Percentiles rank a stretch among this genome's conserved stretches.
phyloP scores from a whole-genome alignment of 2,329 filamentous ascomycete genomes.

The Calonectria pauciramosa region DNA sequence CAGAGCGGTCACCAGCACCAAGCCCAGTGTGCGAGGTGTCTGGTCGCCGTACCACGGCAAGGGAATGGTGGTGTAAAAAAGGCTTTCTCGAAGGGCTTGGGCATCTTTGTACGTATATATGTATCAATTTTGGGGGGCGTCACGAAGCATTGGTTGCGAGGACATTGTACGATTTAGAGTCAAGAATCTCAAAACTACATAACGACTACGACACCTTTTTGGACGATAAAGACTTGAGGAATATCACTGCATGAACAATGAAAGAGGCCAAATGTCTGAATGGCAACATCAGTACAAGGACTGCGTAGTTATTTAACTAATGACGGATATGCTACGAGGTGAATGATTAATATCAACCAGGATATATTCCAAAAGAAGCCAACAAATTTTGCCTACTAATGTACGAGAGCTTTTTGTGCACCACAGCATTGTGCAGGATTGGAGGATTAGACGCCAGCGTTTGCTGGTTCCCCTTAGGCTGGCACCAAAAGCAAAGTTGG shows the following conservation, averaged over 20 bases:
- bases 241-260: conserved; percentile 15
- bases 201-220: conserved; percentile 1
- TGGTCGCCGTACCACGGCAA: conserved; percentile 79
- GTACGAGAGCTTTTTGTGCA: not conserved
- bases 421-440: not conserved
- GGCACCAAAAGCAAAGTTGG: not conserved
- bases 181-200: conserved; percentile 37
- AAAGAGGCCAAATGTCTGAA: not conserved
- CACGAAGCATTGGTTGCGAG: conserved; percentile 46
- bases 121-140: conserved; percentile 39
- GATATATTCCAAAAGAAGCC: not conserved
- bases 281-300: not conserved
- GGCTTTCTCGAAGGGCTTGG: conserved; percentile 6
- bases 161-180: conserved; percentile 45
- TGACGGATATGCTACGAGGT: not conserved
- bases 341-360: not conserved
- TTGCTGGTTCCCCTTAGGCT: not conserved
- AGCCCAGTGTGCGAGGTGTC: conserved; percentile 76
- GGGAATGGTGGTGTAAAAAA: conserved; percentile 64
- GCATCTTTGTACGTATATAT: conserved; percentile 45
- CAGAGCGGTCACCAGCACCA: conserved; percentile 75
- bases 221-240: not conserved
- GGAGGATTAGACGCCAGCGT: not conserved
- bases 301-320: not conserved
- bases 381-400: not conserved